Evolutionary conservation across 2,329 filamentous ascomycete genomes (phyloP), one percentile per base, ranked within the genome.

Genomic region (Calonectria multiphialidica): DNA sequence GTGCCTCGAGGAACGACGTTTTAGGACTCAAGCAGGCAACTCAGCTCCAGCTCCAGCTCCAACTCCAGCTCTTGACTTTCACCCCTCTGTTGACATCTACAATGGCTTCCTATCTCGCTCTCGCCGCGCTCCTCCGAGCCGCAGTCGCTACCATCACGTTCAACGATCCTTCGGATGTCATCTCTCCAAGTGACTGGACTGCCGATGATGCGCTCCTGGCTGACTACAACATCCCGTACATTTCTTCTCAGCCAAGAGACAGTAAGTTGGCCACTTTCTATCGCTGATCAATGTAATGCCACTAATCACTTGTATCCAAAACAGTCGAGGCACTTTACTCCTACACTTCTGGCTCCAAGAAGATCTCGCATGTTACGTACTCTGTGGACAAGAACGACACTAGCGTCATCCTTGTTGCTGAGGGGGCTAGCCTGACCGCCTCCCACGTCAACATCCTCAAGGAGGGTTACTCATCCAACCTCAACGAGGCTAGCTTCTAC

Each of bases 401-500:
- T 15, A 68, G 55, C n/a, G 69, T 71, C 42, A 64, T 71, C 30
- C 64, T 71, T 33, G 69, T 71, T 12, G 16, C 57, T 7, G 42
- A 71, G 23, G 64, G 69, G 7, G 69, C 64, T 25, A 44, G 25
- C 28, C 45, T 71, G 23, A 49, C 45, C 18, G 55, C 65, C 18
- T 57, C 47, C 5, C 57, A 71, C 23, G 64, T 71, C 28, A 40
- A 68, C 30, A 68, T 68, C 5, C 4, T 64, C 21, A 71, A 71
- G 44, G n/a, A 28, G 21, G 69, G 69, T 1, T 71, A 71, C 57
- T 68, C 69, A 2, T 63, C 42, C 40, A 71, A 71, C 69, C 69
- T 71, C 30, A 68, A 71, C 64, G 65, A 68, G 30, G 69, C 69
- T 25, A 71, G 69, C 23, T 71, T 71, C 57, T 71, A 59, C 37